phyloP scores from a whole-genome alignment of 106 monocot genomes.

The Dendrobium officinale region DNA sequence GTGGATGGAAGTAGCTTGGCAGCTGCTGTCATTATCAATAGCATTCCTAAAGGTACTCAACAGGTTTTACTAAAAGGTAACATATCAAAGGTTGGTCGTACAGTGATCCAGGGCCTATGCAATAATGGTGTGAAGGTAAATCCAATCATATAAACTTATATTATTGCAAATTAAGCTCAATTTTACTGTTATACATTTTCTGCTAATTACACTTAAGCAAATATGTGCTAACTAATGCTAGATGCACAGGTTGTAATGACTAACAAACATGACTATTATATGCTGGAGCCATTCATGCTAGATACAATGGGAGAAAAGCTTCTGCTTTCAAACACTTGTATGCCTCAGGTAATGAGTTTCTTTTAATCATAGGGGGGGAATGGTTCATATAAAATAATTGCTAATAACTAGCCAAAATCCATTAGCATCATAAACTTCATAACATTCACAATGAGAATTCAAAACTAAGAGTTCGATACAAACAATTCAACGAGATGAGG shows the following conservation, averaged over 20 bases:
- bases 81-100: slow-evolving; percentile 46
- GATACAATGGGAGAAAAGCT: slow-evolving; percentile 16
- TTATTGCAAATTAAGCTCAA: neutral
- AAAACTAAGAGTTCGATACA: neutral
- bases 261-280: slow-evolving; percentile 49
- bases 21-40: slow-evolving; percentile 60
- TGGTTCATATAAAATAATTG: neutral
- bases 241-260: slow-evolving; percentile 48
- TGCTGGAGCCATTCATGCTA: slow-evolving; percentile 39
- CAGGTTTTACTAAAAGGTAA: slow-evolving; percentile 53
- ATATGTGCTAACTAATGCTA: neutral
- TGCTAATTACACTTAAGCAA: neutral
- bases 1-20: slow-evolving; percentile 84
- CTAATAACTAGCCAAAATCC: neutral
- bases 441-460: neutral
- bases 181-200: neutral
- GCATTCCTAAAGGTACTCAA: slow-evolving; percentile 53
- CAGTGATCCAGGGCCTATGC: slow-evolving; percentile 41
- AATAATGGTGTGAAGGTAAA: slow-evolving; percentile 57
- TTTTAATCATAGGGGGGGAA: neutral
- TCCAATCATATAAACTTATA: neutral
- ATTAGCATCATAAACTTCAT: neutral
- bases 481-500: too few relatives aligned
- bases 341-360: slow-evolving; percentile 32
- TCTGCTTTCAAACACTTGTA: slow-evolving; percentile 30